Base-by-base conservation (phyloP, 257 asterid genomes). In the Salvia miltiorrhiza region DNA sequence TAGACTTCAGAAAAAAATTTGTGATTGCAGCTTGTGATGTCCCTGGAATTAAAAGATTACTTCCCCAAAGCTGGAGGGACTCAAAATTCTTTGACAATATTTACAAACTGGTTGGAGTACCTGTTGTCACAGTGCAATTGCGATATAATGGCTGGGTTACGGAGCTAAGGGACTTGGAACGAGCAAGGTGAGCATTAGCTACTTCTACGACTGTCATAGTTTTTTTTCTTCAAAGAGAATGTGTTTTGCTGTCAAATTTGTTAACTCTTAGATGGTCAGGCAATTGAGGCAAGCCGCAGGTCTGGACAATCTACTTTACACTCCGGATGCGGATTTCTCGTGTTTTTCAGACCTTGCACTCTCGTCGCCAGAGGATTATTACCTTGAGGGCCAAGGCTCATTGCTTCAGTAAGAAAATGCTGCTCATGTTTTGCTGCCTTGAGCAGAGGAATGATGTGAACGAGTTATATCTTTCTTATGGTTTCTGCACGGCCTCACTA, bases 81-180 rank as follows among this genome's bases (percentile, higher is more conserved):
- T 86, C 77, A 26, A 84, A 86, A 53, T 91, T 94, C 81, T 94
- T 94, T 72, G 97, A 91, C 54, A 89, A 91, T 73, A 94, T 91
- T 77, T 91, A 91, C 73, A 75, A 88, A 77, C 84, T 94, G 67
- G 93, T 87, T 21, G 99, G 99, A 81, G 99, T 94, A 66, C 99
- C 99, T 33, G 99, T 94, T 69, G 93, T 94, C 80, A 94, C 98
- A 2, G 98, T 94, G 72, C 99, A 94, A 76, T 82, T 87, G 65
- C 86, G 99, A 66, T 94, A 94, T 78, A 91, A 89, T 69, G 99
- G 98, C 68, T 94, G 98, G 99, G 97, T 94, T 74, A 94, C 99
- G 0, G 99, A 94, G 83, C 75, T 94, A 70, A 92, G 83, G 76
- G 96, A 94, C 84, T 80, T 87, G 81, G 97, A 91, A 78, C 92